phyloP scores from a whole-genome alignment of 768 basidiomycete species.

The Hemileccinum rubropunctum region DNA sequence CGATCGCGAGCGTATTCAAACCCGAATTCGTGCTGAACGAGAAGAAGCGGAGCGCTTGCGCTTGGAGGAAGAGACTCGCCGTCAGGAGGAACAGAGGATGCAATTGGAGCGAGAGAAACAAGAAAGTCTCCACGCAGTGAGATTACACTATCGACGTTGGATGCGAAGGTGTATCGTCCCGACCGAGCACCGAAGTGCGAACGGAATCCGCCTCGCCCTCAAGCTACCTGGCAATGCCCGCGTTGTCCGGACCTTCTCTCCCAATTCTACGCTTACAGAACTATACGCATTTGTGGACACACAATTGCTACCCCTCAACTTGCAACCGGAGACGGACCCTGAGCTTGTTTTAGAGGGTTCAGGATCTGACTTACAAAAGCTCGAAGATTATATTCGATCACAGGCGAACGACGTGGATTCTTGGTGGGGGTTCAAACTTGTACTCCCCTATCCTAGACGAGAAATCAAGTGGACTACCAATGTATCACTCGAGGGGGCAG shows the following conservation, averaged over 20 bases:
- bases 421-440: constrained; percentile 77
- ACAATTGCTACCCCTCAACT: constrained; percentile 46
- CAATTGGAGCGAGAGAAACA: constrained; percentile 38
- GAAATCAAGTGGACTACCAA: constrained; percentile 52
- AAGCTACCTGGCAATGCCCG: constrained; percentile 57
- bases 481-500: constrained; percentile 41
- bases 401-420: constrained; percentile 28
- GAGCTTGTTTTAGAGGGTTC: constrained; percentile 36
- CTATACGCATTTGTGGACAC: constrained; percentile 76
- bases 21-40: constrained; percentile 47
- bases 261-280: constrained; percentile 49
- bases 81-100: constrained; percentile 34
- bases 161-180: constrained; percentile 48
- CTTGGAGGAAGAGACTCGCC: constrained; percentile 28
- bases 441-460: constrained; percentile 65
- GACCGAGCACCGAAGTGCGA: constrained; percentile 22
- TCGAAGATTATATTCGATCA: constrained; percentile 36
- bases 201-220: constrained; percentile 46
- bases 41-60: constrained; percentile 34
- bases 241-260: constrained; percentile 54
- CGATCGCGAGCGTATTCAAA: constrained; percentile 69
- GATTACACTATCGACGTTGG: constrained; percentile 60
- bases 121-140: constrained; percentile 33
- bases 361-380: constrained; percentile 32
- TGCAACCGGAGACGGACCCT: constrained; percentile 41